phyloP scores from a whole-genome alignment of 176 grass and related monocot genomes.

The Zizania latifolia region DNA sequence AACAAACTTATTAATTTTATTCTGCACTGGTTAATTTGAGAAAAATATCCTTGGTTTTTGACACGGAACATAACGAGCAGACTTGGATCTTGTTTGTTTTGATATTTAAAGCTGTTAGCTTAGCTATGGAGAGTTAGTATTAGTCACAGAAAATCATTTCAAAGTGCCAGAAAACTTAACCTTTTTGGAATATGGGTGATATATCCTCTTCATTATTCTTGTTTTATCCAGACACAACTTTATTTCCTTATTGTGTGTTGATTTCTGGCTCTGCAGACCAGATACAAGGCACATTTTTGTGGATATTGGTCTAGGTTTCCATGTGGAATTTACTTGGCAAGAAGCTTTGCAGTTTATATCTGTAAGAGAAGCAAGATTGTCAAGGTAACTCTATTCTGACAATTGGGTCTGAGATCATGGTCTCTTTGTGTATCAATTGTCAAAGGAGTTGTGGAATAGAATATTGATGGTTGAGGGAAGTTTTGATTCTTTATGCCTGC shows the following conservation, averaged over 20 bases:
- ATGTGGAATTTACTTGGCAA: constrained; percentile 89
- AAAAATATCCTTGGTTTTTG: neutral
- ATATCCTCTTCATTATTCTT: neutral
- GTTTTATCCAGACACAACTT: neutral
- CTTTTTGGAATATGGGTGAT: neutral
- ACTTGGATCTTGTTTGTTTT: neutral
- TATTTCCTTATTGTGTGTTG: neutral
- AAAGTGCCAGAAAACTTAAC: neutral
- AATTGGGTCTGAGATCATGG: neutral
- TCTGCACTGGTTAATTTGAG: neutral
- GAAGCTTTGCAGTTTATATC: constrained; percentile 90
- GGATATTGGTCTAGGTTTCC: constrained; percentile 87
- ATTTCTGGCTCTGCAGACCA: constrained; percentile 49
- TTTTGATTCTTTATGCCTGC: neutral
- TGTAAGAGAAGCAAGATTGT: constrained; percentile 66
- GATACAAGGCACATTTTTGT: constrained; percentile 85
- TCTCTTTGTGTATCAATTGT: neutral
- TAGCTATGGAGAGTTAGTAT: neutral
- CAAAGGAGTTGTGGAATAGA: neutral
- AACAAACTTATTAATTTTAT: neutral
- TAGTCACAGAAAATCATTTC: neutral
- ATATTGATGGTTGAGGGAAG: neutral
- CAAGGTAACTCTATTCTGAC: constrained; percentile 38
- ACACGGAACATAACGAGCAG: neutral
- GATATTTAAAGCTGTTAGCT: neutral